Evolutionary conservation across 1,284 basidiomycete species (phyloP), one percentile per base, ranked within the genome.

Genomic region (Acaromyces ingoldii): DNA sequence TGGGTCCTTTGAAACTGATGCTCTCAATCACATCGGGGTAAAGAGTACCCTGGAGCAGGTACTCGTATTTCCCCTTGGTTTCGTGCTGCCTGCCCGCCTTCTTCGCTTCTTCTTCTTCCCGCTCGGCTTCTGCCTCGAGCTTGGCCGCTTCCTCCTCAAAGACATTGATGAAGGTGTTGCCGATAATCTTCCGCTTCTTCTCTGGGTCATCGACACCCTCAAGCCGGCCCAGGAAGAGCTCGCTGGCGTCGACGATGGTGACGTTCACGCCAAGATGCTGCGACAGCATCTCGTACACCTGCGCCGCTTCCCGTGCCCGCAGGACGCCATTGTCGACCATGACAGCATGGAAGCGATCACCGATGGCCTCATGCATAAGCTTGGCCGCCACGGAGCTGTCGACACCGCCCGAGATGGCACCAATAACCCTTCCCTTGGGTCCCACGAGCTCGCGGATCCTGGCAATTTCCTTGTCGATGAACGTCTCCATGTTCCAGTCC

Each of bases 281-380:
- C 77, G 87, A 89, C 40, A 98, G 82, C 91, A 95, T 97, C 65
- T 88, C 84, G 78, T 95, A 79, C n/a, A 99, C 95, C 78, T 96
- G 91, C 55, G 82, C 76, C 17, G 87, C 91, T 76, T 99, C 95
- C 76, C 96, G 86, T 65, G 87, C 79, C 46, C 95, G 87, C 28
- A 99, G 82, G 31, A 98, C 93, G 63, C 95, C 95, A 73, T 98
- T 98, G 79, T 98, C 95, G 48, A 98, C 95, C 91, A 98, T 95
- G 79, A 98, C 95, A 10, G 93, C 95, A 75, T 96, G 95, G 82
- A 99, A 99, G 28, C 72, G 69, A 76, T 97, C 91, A 31, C 95
- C 95, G 65, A 99, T 98, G 19, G 95, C 95, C 79, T 97, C 92
- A 70, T 98, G 91, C 95, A 99, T 99, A 55, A 98, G 82, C 79